Base-by-base conservation (phyloP, 495 filamentous ascomycete species). In the Annulohypoxylon stygium region DNA sequence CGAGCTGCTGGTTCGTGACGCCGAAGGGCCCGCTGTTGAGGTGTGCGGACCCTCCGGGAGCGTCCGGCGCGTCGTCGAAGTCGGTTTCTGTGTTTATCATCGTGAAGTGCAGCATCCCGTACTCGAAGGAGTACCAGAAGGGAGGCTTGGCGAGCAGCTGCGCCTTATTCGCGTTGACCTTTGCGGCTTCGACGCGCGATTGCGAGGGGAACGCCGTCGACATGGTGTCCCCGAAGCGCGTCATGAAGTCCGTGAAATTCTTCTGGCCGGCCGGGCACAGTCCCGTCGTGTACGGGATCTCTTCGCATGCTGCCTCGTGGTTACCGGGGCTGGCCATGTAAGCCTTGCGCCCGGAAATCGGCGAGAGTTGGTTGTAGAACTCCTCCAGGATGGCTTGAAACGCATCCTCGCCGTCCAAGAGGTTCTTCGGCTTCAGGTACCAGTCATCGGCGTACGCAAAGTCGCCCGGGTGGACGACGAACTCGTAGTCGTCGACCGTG, bases 91-190 rank as follows among this genome's bases (percentile, higher is more conserved):
- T 88, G 80, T 89, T 79, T 75, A 89, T 83, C 85, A 87, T 86
- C 41, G 83, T 78, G 58, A 87, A 75, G 78, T 90, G 88, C 5
- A 81, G 82, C 83, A 88, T 86, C 70, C 88, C 88, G 79, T 89
- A 88, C 55, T 90, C 87, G 76, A 90, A 90, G 0, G 87, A 89
- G 77, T 88, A 90, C 88, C 88, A 90, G 80, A 90, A 90, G 0
- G 88, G 88, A 1, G 88, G 88, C 33, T 87, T 85, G 3, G 88
- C 79, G 3, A 88, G 82, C 26, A 66, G 47, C 4, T 79, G 74
- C 2, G 88, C 88, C 68, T 83, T 80, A 53, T 81, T 79, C 14
- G 87, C 87, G 39, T 81, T 78, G 14, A 81, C 61, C 26, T 81
- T 81, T 0, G 87, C 87, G 1, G 80, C 80, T 12, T 73, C 70